phyloP scores from a whole-genome alignment of 495 filamentous ascomycete genomes.

The Oleoguttula mirabilis region DNA sequence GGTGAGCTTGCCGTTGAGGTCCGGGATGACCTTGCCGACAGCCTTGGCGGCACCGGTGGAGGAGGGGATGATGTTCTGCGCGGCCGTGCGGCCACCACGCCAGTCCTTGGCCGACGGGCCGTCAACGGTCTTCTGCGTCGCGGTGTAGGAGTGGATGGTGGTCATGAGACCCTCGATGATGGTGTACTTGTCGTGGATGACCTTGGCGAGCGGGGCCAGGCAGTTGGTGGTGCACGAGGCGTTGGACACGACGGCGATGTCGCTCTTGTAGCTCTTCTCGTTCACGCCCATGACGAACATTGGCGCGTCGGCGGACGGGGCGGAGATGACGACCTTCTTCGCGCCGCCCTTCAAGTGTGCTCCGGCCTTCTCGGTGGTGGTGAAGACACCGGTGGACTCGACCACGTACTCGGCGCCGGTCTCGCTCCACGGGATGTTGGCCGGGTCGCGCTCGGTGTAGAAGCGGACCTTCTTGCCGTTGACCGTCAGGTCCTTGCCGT shows the following conservation, averaged over 20 bases:
- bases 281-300: conserved; percentile 99
- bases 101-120: conserved; percentile 97
- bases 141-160: conserved; percentile 98
- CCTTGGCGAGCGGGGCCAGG: conserved; percentile 97
- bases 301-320: conserved; percentile 94
- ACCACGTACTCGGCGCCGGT: conserved; percentile 89
- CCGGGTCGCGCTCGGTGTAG: conserved; percentile 86
- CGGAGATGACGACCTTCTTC: conserved; percentile 99
- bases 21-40: conserved; percentile 97
- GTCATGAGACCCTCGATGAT: conserved; percentile 99
- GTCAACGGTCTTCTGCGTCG: conserved; percentile 98
- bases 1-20: conserved; percentile 97
- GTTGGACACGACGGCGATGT: conserved; percentile 91
- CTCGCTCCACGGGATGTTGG: conserved; percentile 80
- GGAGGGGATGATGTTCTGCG: conserved; percentile 99
- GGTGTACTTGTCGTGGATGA: conserved; percentile 92
- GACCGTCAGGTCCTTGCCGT: conserved; percentile 65
- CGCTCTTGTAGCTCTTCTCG: conserved; percentile 78
- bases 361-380: conserved; percentile 88
- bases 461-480: conserved; percentile 96
- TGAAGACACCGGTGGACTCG: conserved; percentile 99
- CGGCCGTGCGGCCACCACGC: conserved; percentile 95
- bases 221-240: conserved; percentile 99
- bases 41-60: conserved; percentile 99
- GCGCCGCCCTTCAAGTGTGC: conserved; percentile 96